These are phyloP conservation scores for Talaromyces amestolkiae DNA, from an alignment of 2,329 filamentous ascomycete genomes.

Conservation along the genomic window DNA sequence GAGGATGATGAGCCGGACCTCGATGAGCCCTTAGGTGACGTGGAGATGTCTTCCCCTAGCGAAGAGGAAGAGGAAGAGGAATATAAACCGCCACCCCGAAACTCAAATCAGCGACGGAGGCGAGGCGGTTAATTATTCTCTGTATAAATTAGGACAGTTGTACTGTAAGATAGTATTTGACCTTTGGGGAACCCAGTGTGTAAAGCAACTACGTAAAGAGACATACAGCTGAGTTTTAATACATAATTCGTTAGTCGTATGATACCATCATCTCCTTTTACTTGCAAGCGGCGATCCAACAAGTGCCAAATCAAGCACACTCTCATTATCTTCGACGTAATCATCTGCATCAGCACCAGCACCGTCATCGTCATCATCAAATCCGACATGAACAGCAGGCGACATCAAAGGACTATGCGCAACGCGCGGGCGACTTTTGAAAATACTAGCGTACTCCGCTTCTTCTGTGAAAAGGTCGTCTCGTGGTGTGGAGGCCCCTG, in stretches of 20 bases:
- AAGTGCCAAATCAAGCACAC: slow-evolving; percentile 14
- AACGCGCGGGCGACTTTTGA: slow-evolving; percentile 78
- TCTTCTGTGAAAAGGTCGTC: slow-evolving; percentile 71
- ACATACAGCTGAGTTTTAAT: background rate
- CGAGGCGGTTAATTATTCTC: slow-evolving; percentile 15
- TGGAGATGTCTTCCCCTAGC: slow-evolving; percentile 21
- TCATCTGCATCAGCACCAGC: slow-evolving; percentile 22
- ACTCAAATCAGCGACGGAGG: slow-evolving; percentile 14
- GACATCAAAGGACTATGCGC: slow-evolving; percentile 65
- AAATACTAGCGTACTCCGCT: slow-evolving; percentile 75
- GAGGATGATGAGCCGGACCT: slow-evolving; percentile 15
- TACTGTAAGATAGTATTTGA: background rate
- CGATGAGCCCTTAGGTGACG: slow-evolving; percentile 17
- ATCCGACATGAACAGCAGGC: slow-evolving; percentile 38
- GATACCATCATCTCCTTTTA: slow-evolving; percentile 16
- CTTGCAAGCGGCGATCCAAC: slow-evolving; percentile 18
- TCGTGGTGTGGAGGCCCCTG: slow-evolving; percentile 52
- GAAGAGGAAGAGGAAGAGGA: slow-evolving; percentile 10
- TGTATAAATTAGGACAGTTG: background rate
- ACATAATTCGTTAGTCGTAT: slow-evolving; percentile 4
- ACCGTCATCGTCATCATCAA: slow-evolving; percentile 22
- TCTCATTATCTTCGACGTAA: slow-evolving; percentile 12
- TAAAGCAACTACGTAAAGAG: background rate
- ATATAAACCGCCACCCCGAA: slow-evolving; percentile 8
- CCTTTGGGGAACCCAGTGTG: background rate